Conservation (phyloP, 2,329 filamentous ascomycete genomes). For the Beauveria medogensis region DNA sequence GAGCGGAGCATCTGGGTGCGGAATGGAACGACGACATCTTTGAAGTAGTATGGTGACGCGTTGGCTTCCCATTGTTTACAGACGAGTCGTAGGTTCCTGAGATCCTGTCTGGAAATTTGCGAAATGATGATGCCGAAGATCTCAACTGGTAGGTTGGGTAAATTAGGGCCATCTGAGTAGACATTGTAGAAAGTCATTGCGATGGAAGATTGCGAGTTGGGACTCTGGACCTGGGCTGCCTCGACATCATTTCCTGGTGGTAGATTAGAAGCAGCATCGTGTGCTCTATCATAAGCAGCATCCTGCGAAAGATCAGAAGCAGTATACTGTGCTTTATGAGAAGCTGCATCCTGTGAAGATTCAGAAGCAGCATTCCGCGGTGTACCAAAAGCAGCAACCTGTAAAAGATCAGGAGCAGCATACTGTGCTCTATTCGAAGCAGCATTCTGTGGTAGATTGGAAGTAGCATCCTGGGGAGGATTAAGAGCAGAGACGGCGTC, state of each 20-base stretch:
- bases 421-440: too few species aligned
- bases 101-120: constrained; percentile 47
- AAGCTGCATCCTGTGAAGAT: too few species aligned
- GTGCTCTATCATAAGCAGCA: neutral
- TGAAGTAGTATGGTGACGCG: constrained; percentile 50
- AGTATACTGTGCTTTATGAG: too few species aligned
- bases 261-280: neutral
- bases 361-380: too few species aligned
- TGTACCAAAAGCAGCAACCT: too few species aligned
- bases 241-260: neutral
- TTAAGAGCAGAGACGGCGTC: neutral
- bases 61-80: constrained; percentile 48
- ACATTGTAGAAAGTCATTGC: neutral
- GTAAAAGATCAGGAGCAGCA: too few species aligned
- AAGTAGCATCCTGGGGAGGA: too few species aligned
- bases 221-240: neutral
- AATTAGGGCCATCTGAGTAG: neutral
- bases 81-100: constrained; percentile 54
- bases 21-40: constrained; percentile 58
- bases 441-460: too few species aligned
- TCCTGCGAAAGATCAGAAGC: too few species aligned
- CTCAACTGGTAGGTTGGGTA: constrained; percentile 41
- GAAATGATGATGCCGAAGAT: constrained; percentile 50
- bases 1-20: constrained; percentile 51
- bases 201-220: neutral